Evolutionary conservation across 176 grass and related monocot species (phyloP).

Genomic region (Triticum timopheevii): DNA sequence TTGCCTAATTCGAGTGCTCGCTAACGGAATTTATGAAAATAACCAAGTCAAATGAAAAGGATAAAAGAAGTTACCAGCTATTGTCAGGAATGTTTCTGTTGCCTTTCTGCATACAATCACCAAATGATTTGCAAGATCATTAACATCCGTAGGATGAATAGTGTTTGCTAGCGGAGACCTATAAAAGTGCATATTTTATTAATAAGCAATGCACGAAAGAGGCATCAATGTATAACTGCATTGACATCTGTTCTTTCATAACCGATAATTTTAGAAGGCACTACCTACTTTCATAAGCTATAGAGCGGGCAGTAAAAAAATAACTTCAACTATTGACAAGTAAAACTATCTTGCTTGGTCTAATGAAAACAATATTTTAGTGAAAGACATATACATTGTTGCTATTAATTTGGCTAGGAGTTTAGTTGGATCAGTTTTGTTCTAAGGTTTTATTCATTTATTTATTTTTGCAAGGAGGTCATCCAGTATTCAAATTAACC

Average conservation of each 20-base stretch:
- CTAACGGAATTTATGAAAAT: not conserved
- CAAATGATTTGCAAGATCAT: slow-evolving; percentile 52
- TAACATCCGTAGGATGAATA: slow-evolving; percentile 43
- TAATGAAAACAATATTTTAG: slow-evolving; percentile 1
- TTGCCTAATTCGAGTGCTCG: not conserved
- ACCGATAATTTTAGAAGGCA: not conserved
- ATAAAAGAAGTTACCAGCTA: slow-evolving; percentile 37
- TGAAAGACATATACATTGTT: not conserved
- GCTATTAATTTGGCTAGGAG: not conserved
- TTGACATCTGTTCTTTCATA: not conserved
- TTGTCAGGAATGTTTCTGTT: slow-evolving; percentile 32
- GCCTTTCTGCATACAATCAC: slow-evolving; percentile 51
- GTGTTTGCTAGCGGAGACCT: slow-evolving; percentile 68
- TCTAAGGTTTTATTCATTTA: not conserved
- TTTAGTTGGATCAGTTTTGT: not conserved
- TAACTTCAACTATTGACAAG: not conserved
- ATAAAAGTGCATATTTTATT: slow-evolving; percentile 13
- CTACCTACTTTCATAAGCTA: not conserved
- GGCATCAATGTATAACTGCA: slow-evolving; percentile 16
- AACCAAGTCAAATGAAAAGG: slow-evolving; percentile 9
- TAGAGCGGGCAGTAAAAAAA: not conserved
- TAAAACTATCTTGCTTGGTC: slow-evolving; percentile 9
- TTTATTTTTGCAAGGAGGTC: not conserved
- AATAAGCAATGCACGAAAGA: slow-evolving; percentile 28
- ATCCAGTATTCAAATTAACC: not conserved